A percentile compares a stretch with the other conserved stretches of the same genome.
Evolutionary conservation across 2,329 filamentous ascomycete genomes (phyloP).

Genomic region (Penicillium sp.): DNA sequence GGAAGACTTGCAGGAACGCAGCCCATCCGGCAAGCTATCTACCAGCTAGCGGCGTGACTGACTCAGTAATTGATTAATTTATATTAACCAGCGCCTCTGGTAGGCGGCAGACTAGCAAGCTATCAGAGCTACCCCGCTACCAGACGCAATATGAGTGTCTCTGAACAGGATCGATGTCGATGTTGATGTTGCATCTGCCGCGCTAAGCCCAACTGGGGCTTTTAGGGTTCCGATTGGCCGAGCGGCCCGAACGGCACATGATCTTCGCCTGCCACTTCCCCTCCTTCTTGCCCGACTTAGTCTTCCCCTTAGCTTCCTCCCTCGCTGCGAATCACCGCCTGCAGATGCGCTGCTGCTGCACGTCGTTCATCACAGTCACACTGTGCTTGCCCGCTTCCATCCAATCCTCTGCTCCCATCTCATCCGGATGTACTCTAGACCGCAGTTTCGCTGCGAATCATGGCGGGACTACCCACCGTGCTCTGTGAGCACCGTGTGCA

Average conservation of each 20-base stretch:
- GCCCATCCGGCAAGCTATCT: background rate
- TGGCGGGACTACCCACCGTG: slow-evolving; percentile 2
- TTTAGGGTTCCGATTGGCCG: background rate
- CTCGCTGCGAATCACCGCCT: slow-evolving; percentile 10
- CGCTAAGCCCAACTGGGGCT: background rate
- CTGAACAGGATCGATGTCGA: background rate
- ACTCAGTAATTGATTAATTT: background rate
- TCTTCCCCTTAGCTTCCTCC: background rate
- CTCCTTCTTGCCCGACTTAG: background rate
- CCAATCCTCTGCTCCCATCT: background rate
- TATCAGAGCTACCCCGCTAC: slow-evolving; percentile 2
- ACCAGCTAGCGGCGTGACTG: background rate
- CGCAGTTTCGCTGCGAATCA: background rate
- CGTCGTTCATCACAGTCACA: slow-evolving; percentile 12
- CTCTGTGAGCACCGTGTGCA: background rate
- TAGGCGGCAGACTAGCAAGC: background rate
- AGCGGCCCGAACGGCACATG: background rate
- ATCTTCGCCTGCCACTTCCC: background rate
- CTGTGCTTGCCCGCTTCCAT: background rate
- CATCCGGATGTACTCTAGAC: background rate
- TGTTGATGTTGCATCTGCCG: background rate
- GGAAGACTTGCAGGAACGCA: background rate
- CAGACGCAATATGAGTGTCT: background rate
- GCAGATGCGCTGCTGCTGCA: slow-evolving; percentile 2
- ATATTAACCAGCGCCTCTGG: background rate